phyloP scores from a whole-genome alignment of 345 rosid genomes.

The Lepidium africanum region DNA sequence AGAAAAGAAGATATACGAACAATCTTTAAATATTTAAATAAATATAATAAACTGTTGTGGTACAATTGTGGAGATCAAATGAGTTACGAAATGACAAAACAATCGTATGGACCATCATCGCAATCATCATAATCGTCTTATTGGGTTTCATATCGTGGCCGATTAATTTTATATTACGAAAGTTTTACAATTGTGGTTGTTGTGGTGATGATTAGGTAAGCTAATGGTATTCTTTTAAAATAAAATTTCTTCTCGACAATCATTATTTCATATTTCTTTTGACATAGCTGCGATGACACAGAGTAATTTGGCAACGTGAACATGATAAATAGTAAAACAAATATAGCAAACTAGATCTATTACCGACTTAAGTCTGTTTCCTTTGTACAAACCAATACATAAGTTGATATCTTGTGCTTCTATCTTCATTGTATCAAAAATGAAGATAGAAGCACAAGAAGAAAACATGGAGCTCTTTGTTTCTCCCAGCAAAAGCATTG shows the following conservation, averaged over 20 bases:
- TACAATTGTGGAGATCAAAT: not conserved
- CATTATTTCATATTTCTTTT: too few species aligned
- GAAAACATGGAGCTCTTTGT: not conserved
- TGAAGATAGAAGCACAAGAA: not conserved
- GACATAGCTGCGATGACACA: too few species aligned
- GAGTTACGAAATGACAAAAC: not conserved
- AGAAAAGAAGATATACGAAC: not conserved
- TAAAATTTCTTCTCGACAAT: too few species aligned
- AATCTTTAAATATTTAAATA: not conserved
- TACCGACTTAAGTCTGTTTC: not conserved
- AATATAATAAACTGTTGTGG: not conserved
- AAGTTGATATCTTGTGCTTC: not conserved
- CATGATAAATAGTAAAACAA: not conserved
- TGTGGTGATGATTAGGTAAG: not conserved
- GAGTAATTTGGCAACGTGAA: too few species aligned
- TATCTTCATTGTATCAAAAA: not conserved
- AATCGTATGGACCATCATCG: not conserved
- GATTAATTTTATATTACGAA: not conserved
- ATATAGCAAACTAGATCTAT: not conserved
- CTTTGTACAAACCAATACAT: conserved; percentile 17
- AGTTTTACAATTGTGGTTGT: not conserved
- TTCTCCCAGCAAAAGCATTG: not conserved
- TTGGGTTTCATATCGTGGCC: not conserved
- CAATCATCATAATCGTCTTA: not conserved
- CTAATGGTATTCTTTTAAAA: too few species aligned